Conservation (phyloP, 179 eudicot species). For the Corrigiola litoralis region DNA sequence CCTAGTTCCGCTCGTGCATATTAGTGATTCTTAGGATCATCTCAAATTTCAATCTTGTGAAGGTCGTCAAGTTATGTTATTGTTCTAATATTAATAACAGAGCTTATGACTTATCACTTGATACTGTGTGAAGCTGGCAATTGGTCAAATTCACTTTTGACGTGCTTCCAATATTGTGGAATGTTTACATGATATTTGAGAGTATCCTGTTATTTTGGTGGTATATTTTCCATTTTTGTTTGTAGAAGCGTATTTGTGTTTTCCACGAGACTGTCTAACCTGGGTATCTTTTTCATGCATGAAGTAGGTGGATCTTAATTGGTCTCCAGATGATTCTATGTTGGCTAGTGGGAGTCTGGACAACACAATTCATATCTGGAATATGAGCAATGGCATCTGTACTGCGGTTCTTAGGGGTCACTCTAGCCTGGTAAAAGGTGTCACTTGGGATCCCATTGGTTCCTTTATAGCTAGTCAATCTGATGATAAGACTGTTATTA, state of each 20-base stretch:
- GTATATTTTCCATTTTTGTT: background rate
- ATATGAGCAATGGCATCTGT: constrained; percentile 85
- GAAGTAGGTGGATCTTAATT: constrained; percentile 99
- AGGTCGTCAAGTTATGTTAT: background rate
- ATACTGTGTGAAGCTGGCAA: background rate
- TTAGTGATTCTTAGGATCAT: background rate
- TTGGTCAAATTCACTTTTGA: background rate
- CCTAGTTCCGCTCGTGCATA: background rate
- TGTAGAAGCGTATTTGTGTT: background rate
- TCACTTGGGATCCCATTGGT: constrained; percentile 97
- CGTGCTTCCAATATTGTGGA: too few species aligned
- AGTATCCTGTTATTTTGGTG: background rate
- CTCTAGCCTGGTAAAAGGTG: constrained; percentile 94
- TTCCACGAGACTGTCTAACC: constrained; percentile 31
- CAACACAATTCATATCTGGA: constrained; percentile 91
- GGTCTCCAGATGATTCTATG: constrained; percentile 96
- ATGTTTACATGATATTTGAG: background rate
- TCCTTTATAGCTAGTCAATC: constrained; percentile 96
- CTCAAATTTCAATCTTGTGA: background rate
- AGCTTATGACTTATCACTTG: too few species aligned
- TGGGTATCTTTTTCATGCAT: constrained; percentile 53
- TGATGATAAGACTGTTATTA: constrained; percentile 93
- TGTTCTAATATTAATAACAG: background rate
- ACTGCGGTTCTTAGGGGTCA: constrained; percentile 96
- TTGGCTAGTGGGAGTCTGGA: constrained; percentile 96